Evolutionary conservation across 1,139 yeast genomes (phyloP), one percentile per base, ranked within the genome.

Genomic region (Debaryomycetaceae sp.): DNA sequence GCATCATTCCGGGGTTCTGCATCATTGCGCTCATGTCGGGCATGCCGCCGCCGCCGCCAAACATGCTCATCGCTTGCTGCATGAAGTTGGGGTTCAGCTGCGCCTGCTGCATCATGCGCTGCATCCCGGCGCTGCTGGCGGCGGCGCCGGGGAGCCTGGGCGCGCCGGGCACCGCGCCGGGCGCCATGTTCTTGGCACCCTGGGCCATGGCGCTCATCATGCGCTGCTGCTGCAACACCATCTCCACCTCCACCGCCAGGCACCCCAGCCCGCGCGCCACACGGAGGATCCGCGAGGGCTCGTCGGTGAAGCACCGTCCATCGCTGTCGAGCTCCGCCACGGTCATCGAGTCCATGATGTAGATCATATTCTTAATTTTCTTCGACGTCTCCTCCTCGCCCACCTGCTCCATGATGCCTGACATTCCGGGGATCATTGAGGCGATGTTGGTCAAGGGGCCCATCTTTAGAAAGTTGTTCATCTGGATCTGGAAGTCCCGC

Each of bases 221-320:
- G 56, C 84, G 76, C 54, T 86, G 96, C 60, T 91, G 98, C 61
- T 81, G 76, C 40, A 91, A 66, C 19, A 89, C 86, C 74, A 88
- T 88, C 54, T 91, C 96, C 16, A 91, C 96, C 45, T 91, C 98
- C 4, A 88, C 78, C 0, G 84, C 95, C 3, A 91, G 67, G 24
- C 96, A 86, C 11, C 98, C 98, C 5, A 96, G 81, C n/a, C 98
- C 98, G 41, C 85, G 72, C 0, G 98, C 97, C 5, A 91, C 93
- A 46, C 98, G 72, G 14, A 89, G 75, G 34, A 91, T 77, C 53
- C 98, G 75, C 31, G 80, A 71, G 4, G 97, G 98, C 53, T 89
- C 78, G 32, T 80, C 78, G 28, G 75, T 71, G 55, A 91, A 88
- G 17, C 85, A 63, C 40, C 77, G 66, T 1, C 98, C 98, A 53